Evolutionary conservation across 345 rosid species (phyloP).

Genomic region (Melaleuca quinquenervia): DNA sequence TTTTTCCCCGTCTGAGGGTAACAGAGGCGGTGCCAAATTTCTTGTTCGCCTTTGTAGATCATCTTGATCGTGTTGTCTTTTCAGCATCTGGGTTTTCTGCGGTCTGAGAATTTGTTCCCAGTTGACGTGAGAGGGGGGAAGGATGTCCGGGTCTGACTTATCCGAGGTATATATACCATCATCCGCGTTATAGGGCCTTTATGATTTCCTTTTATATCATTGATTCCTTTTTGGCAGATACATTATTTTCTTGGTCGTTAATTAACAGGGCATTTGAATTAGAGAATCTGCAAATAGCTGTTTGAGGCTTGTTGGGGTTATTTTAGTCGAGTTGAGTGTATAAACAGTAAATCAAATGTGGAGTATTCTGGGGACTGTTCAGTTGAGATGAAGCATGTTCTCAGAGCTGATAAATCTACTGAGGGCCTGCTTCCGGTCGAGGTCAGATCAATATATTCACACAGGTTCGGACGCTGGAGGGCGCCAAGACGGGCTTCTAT

Average conservation of each 20-base stretch:
- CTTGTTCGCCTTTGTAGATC: not conserved
- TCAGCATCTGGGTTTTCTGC: not conserved
- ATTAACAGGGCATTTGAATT: not conserved
- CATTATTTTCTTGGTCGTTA: not conserved
- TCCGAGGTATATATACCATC: not conserved
- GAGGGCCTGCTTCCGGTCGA: conserved; percentile 28
- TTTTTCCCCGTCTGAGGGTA: not conserved
- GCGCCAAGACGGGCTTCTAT: conserved; percentile 33
- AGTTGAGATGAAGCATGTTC: conserved; percentile 39
- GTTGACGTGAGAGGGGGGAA: not conserved
- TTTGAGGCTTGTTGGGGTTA: not conserved
- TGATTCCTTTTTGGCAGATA: not conserved
- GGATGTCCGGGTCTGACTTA: not conserved
- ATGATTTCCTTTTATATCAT: not conserved
- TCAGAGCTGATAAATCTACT: conserved; percentile 30
- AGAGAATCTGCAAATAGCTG: not conserved
- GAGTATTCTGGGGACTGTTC: not conserved
- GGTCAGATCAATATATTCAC: conserved; percentile 8
- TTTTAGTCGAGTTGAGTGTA: not conserved
- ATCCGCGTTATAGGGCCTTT: not conserved
- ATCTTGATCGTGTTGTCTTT: not conserved
- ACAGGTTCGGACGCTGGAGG: conserved; percentile 15
- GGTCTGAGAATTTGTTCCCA: not conserved
- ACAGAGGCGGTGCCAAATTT: not conserved
- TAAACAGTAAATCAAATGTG: not conserved